Evolutionary conservation across 1,284 basidiomycete species (phyloP), one percentile per base, ranked within the genome.

Genomic region (Boletus hoseneyae): DNA sequence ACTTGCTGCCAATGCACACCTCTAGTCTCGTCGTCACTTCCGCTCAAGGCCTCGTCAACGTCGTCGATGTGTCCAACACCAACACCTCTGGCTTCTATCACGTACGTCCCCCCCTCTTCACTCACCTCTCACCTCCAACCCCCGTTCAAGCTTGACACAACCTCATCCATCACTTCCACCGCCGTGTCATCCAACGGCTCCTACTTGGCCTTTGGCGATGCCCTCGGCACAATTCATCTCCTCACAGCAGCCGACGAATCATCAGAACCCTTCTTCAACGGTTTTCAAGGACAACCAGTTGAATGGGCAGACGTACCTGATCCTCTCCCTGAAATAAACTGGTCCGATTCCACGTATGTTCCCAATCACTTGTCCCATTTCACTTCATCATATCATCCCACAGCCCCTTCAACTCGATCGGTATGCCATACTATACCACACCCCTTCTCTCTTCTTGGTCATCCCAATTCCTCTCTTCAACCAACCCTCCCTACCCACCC

Each of bases 161-260:
- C 80, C 0, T 87, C 90, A 0, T 95, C 85, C 66, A 71, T 97
- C 51, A 93, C 86, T 1, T 86, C 90, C 37, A 78, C 87, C 56
- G 85, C 93, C 6, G 75, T 97, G 29, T 93, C 93, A 1, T 85
- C 91, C 2, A 87, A 87, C 1, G 93, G 91, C 19, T 86, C 91
- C 43, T 97, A 93, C 61, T 77, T 99, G 61, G 94, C 92, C 0
- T 95, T 97, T 58, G 94, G 93, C 2, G 95, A 97, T 60, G 86
- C 85, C 0, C 87, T 93, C 47, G 94, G 95, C 8, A 75, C 78
- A 10, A 80, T 98, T 6, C 91, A 97, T 66, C 72, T 99, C 15
- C 79, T 95, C 73, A 88, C 91, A 48, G 82, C 82, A 48, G 82
- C 82, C 27, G 82, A 84, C 45, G 83, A 82, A n/a, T 80, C 80